Conservation (phyloP, 768 basidiomycete genomes). For the Lyophyllum semitale region DNA sequence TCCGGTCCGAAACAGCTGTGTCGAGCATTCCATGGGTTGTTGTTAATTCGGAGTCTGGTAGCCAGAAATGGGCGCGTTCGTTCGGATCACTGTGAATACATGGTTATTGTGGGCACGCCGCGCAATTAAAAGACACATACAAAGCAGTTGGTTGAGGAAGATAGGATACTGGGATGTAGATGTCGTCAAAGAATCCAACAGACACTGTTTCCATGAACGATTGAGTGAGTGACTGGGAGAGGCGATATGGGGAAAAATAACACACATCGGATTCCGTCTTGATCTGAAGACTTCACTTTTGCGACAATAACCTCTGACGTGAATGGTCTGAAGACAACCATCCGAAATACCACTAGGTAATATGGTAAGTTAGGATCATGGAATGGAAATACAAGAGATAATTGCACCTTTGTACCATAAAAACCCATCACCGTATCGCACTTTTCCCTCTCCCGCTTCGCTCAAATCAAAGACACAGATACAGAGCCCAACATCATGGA, state of each 20-base stretch:
- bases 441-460: constrained; percentile 87
- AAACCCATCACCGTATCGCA: constrained; percentile 92
- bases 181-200: constrained; percentile 92
- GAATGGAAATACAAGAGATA: neutral
- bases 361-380: constrained; percentile 5
- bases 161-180: constrained; percentile 78
- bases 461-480: constrained; percentile 88
- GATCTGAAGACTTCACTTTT: constrained; percentile 84
- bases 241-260: constrained; percentile 5
- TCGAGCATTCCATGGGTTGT: constrained; percentile 68
- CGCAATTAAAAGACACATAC: constrained; percentile 41
- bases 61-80: constrained; percentile 84
- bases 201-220: constrained; percentile 52
- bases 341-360: constrained; percentile 76
- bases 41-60: constrained; percentile 59
- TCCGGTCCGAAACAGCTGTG: constrained; percentile 61
- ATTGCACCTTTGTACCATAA: constrained; percentile 89
- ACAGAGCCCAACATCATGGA: constrained; percentile 91
- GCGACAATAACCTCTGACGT: constrained; percentile 87
- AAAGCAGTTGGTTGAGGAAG: constrained; percentile 83
- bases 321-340: constrained; percentile 93
- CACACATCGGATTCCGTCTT: constrained; percentile 83
- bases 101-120: neutral
- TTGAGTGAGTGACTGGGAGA: neutral
- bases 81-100: constrained; percentile 65